Percentiles rank a stretch among this genome's conserved stretches.
Evolutionary conservation across 306 rosid genomes (phyloP).

Genomic region (Ceratonia siliqua): DNA sequence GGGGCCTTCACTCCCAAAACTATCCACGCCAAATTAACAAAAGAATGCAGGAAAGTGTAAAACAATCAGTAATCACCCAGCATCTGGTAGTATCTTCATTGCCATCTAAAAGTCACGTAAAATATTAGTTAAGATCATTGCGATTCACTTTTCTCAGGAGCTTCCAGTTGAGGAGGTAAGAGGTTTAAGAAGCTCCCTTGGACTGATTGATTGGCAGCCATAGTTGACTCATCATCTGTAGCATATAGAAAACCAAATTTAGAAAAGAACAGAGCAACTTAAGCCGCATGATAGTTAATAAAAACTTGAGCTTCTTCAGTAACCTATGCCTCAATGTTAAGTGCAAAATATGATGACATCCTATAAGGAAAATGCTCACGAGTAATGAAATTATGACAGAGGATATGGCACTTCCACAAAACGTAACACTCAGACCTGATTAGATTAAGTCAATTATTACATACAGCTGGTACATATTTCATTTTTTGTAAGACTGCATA

Average conservation of each 20-base stretch:
- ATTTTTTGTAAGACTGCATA: background rate
- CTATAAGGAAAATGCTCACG: background rate
- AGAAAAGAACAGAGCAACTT: background rate
- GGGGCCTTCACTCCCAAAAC: constrained; percentile 50
- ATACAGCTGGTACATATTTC: background rate
- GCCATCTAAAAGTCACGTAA: constrained; percentile 43
- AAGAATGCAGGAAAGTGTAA: constrained; percentile 46
- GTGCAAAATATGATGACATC: background rate
- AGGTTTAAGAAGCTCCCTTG: constrained; percentile 86
- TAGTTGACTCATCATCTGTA: constrained; percentile 77
- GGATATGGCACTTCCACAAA: background rate
- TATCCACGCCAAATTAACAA: constrained; percentile 46
- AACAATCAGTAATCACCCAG: constrained; percentile 42
- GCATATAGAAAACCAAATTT: constrained; percentile 20
- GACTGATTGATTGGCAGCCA: constrained; percentile 53
- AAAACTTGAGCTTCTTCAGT: background rate
- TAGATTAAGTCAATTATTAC: background rate
- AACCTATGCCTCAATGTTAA: constrained; percentile 6
- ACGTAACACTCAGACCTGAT: background rate
- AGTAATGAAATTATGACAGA: background rate
- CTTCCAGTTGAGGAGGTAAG: constrained; percentile 75
- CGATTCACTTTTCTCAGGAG: constrained; percentile 67
- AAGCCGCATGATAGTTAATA: constrained; percentile 9
- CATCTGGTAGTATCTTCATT: constrained; percentile 33
- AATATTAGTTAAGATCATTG: constrained; percentile 45